These are phyloP conservation scores for Gryganskiella cystojenkinii DNA, from an alignment of 192 early-diverging fungal species.

Conservation along the genomic window DNA sequence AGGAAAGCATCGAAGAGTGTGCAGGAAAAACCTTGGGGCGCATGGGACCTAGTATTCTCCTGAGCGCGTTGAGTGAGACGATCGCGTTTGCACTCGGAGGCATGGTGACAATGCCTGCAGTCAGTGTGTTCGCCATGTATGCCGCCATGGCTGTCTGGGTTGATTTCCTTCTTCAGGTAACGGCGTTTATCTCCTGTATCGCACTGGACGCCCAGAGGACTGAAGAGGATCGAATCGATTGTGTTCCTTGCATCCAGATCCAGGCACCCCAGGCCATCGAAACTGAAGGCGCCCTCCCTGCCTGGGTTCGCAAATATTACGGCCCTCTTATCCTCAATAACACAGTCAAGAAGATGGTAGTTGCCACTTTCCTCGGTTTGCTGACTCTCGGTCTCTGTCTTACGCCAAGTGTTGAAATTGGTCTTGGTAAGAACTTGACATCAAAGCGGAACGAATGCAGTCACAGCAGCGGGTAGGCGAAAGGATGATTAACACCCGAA, in stretches of 20 bases:
- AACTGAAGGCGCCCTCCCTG: slow-evolving; percentile 59
- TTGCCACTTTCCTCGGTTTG: slow-evolving; percentile 60
- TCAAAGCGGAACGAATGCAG: too few species aligned
- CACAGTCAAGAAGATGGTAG: slow-evolving; percentile 54
- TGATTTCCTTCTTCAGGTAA: slow-evolving; percentile 73
- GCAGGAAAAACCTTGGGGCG: slow-evolving; percentile 65
- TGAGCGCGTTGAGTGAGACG: slow-evolving; percentile 69
- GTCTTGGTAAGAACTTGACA: slow-evolving; percentile 64
- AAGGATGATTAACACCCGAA: too few species aligned
- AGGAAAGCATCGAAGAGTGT: slow-evolving; percentile 65
- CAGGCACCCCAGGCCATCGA: slow-evolving; percentile 56
- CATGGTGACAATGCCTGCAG: slow-evolving; percentile 74
- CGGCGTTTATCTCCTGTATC: slow-evolving; percentile 69
- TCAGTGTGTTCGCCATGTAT: slow-evolving; percentile 74
- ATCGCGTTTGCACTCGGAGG: slow-evolving; percentile 71
- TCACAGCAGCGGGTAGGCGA: too few species aligned
- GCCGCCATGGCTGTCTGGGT: slow-evolving; percentile 73
- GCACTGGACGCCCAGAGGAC: slow-evolving; percentile 66
- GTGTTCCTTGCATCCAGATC: slow-evolving; percentile 63
- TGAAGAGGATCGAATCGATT: slow-evolving; percentile 63
- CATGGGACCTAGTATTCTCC: slow-evolving; percentile 71
- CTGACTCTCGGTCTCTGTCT: slow-evolving; percentile 59
- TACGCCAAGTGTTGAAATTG: slow-evolving; percentile 62
- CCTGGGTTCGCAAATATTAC: slow-evolving; percentile 60
- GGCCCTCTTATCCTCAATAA: slow-evolving; percentile 62